phyloP scores from a whole-genome alignment of 345 rosid species.

The Corymbia maculata region DNA sequence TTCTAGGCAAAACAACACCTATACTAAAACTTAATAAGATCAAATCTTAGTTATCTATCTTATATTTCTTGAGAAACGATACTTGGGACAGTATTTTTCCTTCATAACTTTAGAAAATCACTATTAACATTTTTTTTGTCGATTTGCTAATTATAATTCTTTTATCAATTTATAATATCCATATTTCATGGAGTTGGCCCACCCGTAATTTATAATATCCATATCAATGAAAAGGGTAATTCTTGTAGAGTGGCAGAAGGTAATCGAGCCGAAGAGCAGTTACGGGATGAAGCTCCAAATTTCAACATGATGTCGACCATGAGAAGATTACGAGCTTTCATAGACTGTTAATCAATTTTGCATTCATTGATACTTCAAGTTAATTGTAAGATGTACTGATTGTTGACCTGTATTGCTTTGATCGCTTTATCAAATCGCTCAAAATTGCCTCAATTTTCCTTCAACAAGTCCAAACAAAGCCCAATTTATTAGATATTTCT shows the following conservation, averaged over 20 bases:
- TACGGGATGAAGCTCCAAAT: neutral
- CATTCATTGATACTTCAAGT: neutral
- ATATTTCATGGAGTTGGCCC: too few species aligned
- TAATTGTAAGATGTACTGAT: neutral
- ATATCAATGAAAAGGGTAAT: too few species aligned
- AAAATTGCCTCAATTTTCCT: neutral
- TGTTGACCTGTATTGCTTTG: neutral
- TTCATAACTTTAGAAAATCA: neutral
- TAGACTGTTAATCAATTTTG: neutral
- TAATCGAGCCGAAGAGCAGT: neutral
- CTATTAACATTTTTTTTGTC: too few species aligned
- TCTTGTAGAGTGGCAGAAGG: too few species aligned
- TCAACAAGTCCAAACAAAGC: too few species aligned
- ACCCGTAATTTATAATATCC: too few species aligned
- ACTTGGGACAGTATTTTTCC: accelerated
- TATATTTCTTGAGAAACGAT: too few species aligned
- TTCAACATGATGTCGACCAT: too few species aligned
- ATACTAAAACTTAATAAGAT: too few species aligned
- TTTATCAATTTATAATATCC: too few species aligned
- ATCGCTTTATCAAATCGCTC: neutral
- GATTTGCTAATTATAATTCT: too few species aligned
- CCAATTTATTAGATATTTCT: too few species aligned
- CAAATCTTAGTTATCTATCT: neutral
- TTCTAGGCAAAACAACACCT: neutral
- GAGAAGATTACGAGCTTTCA: neutral